Conservation (phyloP, 1,284 basidiomycete species). For the Cutaneotrichosporon mucoides region DNA sequence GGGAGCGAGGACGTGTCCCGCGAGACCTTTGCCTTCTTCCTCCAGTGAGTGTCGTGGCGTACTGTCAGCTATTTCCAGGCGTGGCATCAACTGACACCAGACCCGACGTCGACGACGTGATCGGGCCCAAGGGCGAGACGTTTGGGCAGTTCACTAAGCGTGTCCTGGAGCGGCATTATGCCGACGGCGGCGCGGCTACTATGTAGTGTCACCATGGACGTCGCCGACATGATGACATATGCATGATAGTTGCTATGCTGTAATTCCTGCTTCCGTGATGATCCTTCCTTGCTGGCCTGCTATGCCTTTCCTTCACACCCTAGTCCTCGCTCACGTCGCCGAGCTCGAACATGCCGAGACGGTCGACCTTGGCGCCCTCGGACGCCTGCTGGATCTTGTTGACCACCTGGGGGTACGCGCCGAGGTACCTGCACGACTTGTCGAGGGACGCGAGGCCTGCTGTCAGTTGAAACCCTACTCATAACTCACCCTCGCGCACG, state of each 20-base stretch:
- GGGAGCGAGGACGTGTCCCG: slow-evolving; percentile 57
- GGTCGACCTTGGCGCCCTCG: slow-evolving; percentile 65
- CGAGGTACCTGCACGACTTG: slow-evolving; percentile 70
- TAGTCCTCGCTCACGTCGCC: slow-evolving; percentile 29
- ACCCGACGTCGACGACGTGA: slow-evolving; percentile 70
- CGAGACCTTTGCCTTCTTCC: slow-evolving; percentile 79
- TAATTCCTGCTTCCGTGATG: neutral
- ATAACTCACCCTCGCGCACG: slow-evolving; percentile 46
- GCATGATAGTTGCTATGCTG: slow-evolving; percentile 1
- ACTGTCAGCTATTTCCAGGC: too few species aligned
- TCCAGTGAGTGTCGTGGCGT: slow-evolving; percentile 57
- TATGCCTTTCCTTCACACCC: neutral
- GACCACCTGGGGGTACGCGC: slow-evolving; percentile 64
- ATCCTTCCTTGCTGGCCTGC: neutral
- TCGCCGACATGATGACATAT: neutral
- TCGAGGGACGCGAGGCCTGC: slow-evolving; percentile 69
- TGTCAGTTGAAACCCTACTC: too few species aligned
- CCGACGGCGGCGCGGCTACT: too few species aligned
- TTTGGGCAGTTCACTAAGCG: slow-evolving; percentile 85
- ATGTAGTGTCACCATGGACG: too few species aligned
- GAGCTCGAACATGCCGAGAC: slow-evolving; percentile 79
- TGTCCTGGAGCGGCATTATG: slow-evolving; percentile 74
- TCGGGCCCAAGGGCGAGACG: slow-evolving; percentile 60
- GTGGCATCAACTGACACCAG: slow-evolving; percentile 17
- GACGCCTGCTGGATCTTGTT: slow-evolving; percentile 62